phyloP scores from a whole-genome alignment of 768 basidiomycete genomes.

The Tulasnella sp. region DNA sequence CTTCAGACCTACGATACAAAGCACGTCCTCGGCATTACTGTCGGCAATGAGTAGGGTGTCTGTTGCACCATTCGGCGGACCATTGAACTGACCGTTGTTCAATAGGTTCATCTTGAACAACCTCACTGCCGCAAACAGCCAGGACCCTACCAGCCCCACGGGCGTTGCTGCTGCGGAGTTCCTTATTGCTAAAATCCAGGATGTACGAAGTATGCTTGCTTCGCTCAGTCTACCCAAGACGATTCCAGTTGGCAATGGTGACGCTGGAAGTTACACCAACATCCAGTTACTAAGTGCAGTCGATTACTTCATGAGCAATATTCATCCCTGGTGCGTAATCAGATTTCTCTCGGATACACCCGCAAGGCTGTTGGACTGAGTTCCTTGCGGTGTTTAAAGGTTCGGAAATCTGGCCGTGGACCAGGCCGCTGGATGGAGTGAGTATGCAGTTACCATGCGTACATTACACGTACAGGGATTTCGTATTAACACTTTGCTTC shows the following conservation, averaged over 20 bases:
- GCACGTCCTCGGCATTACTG: conserved; percentile 68
- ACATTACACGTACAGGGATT: not conserved
- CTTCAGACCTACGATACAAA: conserved; percentile 65
- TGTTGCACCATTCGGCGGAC: conserved; percentile 29
- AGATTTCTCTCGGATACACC: conserved; percentile 24
- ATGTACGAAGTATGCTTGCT: conserved; percentile 31
- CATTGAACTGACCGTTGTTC: not conserved
- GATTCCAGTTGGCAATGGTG: conserved; percentile 64
- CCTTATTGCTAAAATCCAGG: conserved; percentile 49
- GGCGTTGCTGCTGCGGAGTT: conserved; percentile 49
- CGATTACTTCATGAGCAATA: conserved; percentile 79
- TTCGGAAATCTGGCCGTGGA: conserved; percentile 68
- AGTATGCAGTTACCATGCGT: not conserved
- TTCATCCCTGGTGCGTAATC: conserved; percentile 49
- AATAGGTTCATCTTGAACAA: conserved; percentile 34
- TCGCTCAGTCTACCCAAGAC: conserved; percentile 45
- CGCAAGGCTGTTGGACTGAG: not conserved
- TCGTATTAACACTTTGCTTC: not conserved
- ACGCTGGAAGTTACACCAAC: conserved; percentile 81
- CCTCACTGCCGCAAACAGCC: conserved; percentile 37
- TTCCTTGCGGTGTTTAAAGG: conserved; percentile 33
- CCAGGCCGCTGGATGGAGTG: conserved; percentile 62
- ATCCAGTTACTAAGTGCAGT: conserved; percentile 46
- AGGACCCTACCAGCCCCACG: conserved; percentile 42
- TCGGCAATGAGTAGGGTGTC: conserved; percentile 86